phyloP scores from a whole-genome alignment of 257 asterid species.

The Lycium ferocissimum region DNA sequence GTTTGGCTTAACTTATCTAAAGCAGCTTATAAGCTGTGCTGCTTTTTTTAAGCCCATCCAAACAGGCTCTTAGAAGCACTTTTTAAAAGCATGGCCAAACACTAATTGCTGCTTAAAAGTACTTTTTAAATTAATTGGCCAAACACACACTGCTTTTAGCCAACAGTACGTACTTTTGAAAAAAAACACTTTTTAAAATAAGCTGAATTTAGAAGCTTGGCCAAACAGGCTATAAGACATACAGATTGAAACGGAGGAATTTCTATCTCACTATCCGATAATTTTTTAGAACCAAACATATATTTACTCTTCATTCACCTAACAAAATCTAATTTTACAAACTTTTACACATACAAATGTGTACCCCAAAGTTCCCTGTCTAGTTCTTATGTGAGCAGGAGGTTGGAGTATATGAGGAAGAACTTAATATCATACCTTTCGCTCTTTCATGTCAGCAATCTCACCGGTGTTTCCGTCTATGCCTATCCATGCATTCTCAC shows the following conservation, averaged over 20 bases:
- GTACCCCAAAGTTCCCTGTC: neutral
- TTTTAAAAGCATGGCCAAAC: too few species aligned
- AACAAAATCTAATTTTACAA: neutral
- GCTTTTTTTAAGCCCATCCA: too few species aligned
- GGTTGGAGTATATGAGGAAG: neutral
- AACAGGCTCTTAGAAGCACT: too few species aligned
- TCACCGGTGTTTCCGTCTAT: constrained; percentile 96
- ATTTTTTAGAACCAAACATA: neutral
- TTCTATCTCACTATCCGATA: neutral
- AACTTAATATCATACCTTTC: constrained; percentile 59
- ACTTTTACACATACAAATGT: neutral
- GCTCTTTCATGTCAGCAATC: constrained; percentile 91
- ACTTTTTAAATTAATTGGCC: too few species aligned
- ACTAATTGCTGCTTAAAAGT: too few species aligned
- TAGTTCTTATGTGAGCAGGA: neutral
- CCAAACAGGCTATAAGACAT: too few species aligned
- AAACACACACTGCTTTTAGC: too few species aligned
- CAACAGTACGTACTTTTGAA: too few species aligned
- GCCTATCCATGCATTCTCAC: constrained; percentile 97
- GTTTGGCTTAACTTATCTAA: too few species aligned
- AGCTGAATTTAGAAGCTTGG: too few species aligned
- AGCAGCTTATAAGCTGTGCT: too few species aligned
- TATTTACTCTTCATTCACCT: neutral
- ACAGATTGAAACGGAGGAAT: neutral
- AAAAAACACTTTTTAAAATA: too few species aligned